A percentile compares a stretch with the other conserved stretches of the same genome.
phyloP scores from a whole-genome alignment of 2,329 filamentous ascomycete species.

The Cordyceps sp. region DNA sequence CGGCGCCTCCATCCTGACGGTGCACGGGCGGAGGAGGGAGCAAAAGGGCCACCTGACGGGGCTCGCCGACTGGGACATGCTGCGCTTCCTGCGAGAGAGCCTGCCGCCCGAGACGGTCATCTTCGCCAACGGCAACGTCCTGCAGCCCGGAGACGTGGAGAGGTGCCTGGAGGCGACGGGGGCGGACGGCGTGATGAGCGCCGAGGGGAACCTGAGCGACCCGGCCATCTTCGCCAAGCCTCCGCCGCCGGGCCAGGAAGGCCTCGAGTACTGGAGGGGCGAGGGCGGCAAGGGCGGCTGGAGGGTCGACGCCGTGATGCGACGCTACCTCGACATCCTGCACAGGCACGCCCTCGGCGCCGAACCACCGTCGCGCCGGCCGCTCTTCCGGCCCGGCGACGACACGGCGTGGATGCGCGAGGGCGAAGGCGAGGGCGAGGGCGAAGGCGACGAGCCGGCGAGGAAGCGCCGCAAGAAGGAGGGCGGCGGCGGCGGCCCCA shows the following conservation, averaged over 20 bases:
- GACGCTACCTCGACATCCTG: conserved; percentile 83
- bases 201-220: conserved; percentile 87
- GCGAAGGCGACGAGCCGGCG: conserved; percentile 28
- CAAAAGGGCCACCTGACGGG: conserved; percentile 96
- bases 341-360: conserved; percentile 57
- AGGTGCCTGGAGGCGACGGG: conserved; percentile 68
- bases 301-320: conserved; percentile 71
- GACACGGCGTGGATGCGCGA: conserved; percentile 27
- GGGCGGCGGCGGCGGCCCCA: conserved; percentile 17
- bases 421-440: conserved; percentile 9
- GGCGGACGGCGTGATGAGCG: conserved; percentile 87
- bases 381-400: conserved; percentile 55
- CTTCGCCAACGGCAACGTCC: conserved; percentile 90
- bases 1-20: conserved; percentile 82
- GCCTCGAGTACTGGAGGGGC: conserved; percentile 75
- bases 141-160: conserved; percentile 64
- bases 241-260: conserved; percentile 46
- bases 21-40: conserved; percentile 76
- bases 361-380: conserved; percentile 48
- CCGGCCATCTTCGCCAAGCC: conserved; percentile 66
- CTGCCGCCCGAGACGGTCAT: conserved; percentile 78
- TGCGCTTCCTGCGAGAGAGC: conserved; percentile 67
- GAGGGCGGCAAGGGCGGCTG: conserved; percentile 68
- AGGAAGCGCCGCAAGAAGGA: conserved; percentile 33
- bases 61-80: conserved; percentile 76